Evolutionary conservation across 805 yeast genomes (phyloP).

Genomic region (Candida parachauliodes): DNA sequence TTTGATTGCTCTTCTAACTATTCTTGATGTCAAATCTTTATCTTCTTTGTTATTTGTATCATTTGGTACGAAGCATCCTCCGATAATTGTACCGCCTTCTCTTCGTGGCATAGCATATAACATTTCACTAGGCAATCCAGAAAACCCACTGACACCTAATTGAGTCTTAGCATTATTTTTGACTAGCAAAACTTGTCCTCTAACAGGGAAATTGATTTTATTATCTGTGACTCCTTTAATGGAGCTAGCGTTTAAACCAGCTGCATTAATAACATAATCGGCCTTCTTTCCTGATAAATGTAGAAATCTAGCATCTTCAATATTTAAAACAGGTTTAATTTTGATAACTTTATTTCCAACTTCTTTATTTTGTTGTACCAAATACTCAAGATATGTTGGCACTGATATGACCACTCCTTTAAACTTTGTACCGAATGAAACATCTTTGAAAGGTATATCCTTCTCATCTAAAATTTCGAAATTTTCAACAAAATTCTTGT

Average conservation of each 20-base stretch:
- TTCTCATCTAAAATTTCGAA: conserved; percentile 27
- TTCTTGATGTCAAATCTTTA: conserved; percentile 43
- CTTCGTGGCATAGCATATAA: conserved; percentile 65
- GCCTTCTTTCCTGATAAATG: conserved; percentile 41
- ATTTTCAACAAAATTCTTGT: conserved; percentile 37
- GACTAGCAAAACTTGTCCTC: conserved; percentile 57
- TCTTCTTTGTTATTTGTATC: conserved; percentile 27
- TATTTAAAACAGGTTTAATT: conserved; percentile 30
- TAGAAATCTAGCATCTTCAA: conserved; percentile 47
- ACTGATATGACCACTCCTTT: conserved; percentile 59
- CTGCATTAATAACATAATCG: conserved; percentile 52
- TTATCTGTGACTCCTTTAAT: conserved; percentile 46
- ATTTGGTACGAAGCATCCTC: conserved; percentile 42
- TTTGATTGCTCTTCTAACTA: conserved; percentile 41
- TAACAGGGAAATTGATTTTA: conserved; percentile 44
- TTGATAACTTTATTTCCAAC: conserved; percentile 50
- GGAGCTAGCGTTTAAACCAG: conserved; percentile 48
- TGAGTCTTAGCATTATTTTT: conserved; percentile 35
- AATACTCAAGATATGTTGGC: conserved; percentile 51
- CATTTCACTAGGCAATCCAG: conserved; percentile 37
- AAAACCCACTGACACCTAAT: conserved; percentile 32
- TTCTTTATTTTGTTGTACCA: conserved; percentile 42
- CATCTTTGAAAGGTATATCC: conserved; percentile 39
- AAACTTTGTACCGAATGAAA: conserved; percentile 43
- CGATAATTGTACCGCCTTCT: conserved; percentile 70